Evolutionary conservation across 1,139 yeast species (phyloP).

Genomic region (Sugiyamaella sp.): DNA sequence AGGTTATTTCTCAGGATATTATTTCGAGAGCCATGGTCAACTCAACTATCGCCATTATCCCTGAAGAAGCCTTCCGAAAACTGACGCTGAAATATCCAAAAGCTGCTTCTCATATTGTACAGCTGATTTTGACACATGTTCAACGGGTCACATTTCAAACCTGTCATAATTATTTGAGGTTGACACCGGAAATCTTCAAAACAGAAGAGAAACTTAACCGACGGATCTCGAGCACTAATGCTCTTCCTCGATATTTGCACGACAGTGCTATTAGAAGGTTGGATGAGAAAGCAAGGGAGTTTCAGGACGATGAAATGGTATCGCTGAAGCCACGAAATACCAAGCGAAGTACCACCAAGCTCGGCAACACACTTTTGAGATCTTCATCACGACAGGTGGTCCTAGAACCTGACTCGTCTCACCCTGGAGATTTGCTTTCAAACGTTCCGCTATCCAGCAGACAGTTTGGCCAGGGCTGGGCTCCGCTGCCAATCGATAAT

Average conservation of each 20-base stretch:
- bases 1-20: slow-evolving; percentile 48
- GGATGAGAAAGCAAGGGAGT: slow-evolving; percentile 19
- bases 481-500: slow-evolving; percentile 19
- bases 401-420: slow-evolving; percentile 60
- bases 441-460: slow-evolving; percentile 76
- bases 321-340: slow-evolving; percentile 18
- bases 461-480: slow-evolving; percentile 24
- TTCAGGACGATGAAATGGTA: slow-evolving; percentile 17
- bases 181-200: slow-evolving; percentile 78
- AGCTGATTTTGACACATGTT: slow-evolving; percentile 83
- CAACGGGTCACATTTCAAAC: slow-evolving; percentile 92
- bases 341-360: slow-evolving; percentile 13
- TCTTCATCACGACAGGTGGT: slow-evolving; percentile 62
- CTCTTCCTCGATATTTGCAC: slow-evolving; percentile 64
- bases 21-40: slow-evolving; percentile 64
- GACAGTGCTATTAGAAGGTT: slow-evolving; percentile 60
- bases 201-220: slow-evolving; percentile 72
- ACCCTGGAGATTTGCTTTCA: slow-evolving; percentile 85
- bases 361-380: neutral
- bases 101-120: slow-evolving; percentile 91
- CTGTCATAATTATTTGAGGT: slow-evolving; percentile 80
- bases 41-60: slow-evolving; percentile 90
- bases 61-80: slow-evolving; percentile 76
- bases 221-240: slow-evolving; percentile 43
- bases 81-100: slow-evolving; percentile 79